phyloP scores from a whole-genome alignment of 257 asterid genomes.

The Solanum appendiculatum region DNA sequence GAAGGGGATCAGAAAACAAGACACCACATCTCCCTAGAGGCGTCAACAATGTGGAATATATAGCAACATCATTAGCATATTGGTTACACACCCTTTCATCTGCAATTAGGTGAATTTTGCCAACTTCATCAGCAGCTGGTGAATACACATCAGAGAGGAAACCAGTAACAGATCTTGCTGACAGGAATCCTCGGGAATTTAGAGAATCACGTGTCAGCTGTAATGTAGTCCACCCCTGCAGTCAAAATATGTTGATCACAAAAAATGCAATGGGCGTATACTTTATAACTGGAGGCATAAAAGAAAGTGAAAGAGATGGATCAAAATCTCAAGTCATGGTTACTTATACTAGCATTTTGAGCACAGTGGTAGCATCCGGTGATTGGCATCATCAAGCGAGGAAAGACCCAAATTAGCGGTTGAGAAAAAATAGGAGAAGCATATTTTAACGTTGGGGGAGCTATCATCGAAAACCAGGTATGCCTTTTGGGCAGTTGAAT shows the following conservation, averaged over 20 bases:
- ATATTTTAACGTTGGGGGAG: neutral
- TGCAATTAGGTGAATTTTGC: constrained; percentile 68
- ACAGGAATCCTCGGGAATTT: constrained; percentile 54
- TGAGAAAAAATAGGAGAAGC: neutral
- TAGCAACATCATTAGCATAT: neutral
- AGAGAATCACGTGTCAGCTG: constrained; percentile 63
- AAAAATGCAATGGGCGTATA: neutral
- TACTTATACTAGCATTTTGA: neutral
- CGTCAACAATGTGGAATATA: neutral
- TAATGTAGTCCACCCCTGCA: constrained; percentile 78
- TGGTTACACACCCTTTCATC: constrained; percentile 43
- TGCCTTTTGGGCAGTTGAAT: neutral
- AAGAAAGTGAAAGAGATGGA: neutral
- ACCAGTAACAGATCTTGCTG: constrained; percentile 83
- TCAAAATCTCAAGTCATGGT: neutral
- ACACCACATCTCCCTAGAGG: neutral
- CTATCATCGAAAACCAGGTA: neutral
- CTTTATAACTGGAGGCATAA: neutral
- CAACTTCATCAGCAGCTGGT: constrained; percentile 89
- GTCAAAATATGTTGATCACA: neutral
- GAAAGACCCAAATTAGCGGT: neutral
- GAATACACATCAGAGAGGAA: constrained; percentile 78
- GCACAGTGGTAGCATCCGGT: neutral
- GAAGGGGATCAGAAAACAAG: neutral
- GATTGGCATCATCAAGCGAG: neutral